Evolutionary conservation across 2,329 filamentous ascomycete genomes (phyloP).

Genomic region (Atkinsonella hypoxylon): DNA sequence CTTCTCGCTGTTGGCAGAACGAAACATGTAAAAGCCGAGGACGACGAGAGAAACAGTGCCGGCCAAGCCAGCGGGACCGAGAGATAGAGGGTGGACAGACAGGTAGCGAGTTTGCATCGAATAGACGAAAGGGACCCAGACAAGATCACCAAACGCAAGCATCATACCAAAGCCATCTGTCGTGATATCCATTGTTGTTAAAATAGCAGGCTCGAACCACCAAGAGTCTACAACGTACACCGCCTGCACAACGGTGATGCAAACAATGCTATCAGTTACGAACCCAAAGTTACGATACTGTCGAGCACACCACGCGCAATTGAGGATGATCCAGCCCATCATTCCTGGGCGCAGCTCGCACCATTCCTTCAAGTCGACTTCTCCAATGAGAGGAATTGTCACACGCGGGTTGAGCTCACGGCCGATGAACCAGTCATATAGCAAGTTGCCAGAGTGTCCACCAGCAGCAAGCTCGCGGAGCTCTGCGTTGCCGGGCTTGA

Average conservation of each 20-base stretch:
- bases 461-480: slow-evolving; percentile 70
- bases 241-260: slow-evolving; percentile 65
- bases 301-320: slow-evolving; percentile 73
- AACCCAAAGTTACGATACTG: slow-evolving; percentile 79
- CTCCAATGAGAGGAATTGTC: slow-evolving; percentile 64
- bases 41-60: slow-evolving; percentile 55
- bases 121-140: slow-evolving; percentile 89
- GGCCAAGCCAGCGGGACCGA: slow-evolving; percentile 55
- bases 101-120: slow-evolving; percentile 77
- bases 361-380: slow-evolving; percentile 82
- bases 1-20: slow-evolving; percentile 88
- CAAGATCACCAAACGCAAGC: slow-evolving; percentile 83
- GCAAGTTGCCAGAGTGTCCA: slow-evolving; percentile 68
- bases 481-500: slow-evolving; percentile 61
- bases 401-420: slow-evolving; percentile 88
- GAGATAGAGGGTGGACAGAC: slow-evolving; percentile 65
- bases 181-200: slow-evolving; percentile 91
- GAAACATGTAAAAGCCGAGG: slow-evolving; percentile 82
- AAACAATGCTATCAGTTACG: slow-evolving; percentile 74
- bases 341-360: slow-evolving; percentile 87
- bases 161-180: slow-evolving; percentile 92
- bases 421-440: slow-evolving; percentile 96
- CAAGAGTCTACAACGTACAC: slow-evolving; percentile 77
- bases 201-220: slow-evolving; percentile 76
- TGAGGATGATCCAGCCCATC: slow-evolving; percentile 77